Evolutionary conservation across 1,284 basidiomycete species (phyloP).

Genomic region (Ceratobasidium sp.): DNA sequence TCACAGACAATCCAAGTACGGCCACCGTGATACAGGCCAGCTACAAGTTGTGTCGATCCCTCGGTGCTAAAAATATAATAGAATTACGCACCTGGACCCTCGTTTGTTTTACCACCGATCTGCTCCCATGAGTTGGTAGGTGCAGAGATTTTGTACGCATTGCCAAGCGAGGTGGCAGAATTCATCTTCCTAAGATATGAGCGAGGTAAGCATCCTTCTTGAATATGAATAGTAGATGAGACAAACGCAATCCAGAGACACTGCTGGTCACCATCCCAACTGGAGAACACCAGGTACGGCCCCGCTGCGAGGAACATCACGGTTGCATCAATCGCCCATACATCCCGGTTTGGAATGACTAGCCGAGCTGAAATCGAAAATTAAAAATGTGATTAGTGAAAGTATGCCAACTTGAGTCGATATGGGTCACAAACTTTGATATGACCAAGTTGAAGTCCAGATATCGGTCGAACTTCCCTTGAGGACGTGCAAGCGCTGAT

Average conservation of each 20-base stretch:
- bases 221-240: not conserved
- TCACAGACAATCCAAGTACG: constrained; percentile 31
- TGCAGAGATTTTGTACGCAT: constrained; percentile 57
- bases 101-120: constrained; percentile 35
- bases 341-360: constrained; percentile 56
- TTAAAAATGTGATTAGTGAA: too few relatives aligned
- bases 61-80: too few relatives aligned
- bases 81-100: constrained; percentile 48
- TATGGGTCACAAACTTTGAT: constrained; percentile 26
- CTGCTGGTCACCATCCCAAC: constrained; percentile 57
- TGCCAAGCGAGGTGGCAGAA: constrained; percentile 57
- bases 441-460: constrained; percentile 55
- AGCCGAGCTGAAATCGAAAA: constrained; percentile 52
- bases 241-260: constrained; percentile 57
- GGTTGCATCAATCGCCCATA: constrained; percentile 59
- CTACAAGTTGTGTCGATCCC: too few relatives aligned
- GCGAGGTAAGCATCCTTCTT: constrained; percentile 47
- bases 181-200: constrained; percentile 54
- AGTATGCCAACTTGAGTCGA: not conserved
- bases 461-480: constrained; percentile 57
- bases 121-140: constrained; percentile 53
- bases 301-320: constrained; percentile 54
- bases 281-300: constrained; percentile 58
- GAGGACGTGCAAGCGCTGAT: constrained; percentile 58
- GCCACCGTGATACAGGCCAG: constrained; percentile 7